Evolutionary conservation across 176 grass and related monocot genomes (phyloP).

Genomic region (sorghum (Sorghum bicolor)): Sorghum_bicolor_NCBIv3 NC_012871.2:56904001-56904500

Average conservation of each 20-base stretch:
- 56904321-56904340: not conserved
- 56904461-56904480: too few species aligned
- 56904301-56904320: not conserved
- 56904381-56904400: constrained; percentile 29
- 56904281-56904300: constrained; percentile 1
- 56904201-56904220: not conserved
- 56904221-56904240: not conserved
- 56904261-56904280: not conserved
- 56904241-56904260: not conserved
- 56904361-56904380: not conserved
- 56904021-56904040: too few species aligned
- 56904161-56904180: too few species aligned
- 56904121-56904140: too few species aligned
- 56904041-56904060: too few species aligned
- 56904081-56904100: too few species aligned
- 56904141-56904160: too few species aligned
- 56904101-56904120: too few species aligned
- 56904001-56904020: too few species aligned
- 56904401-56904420: constrained; percentile 36
- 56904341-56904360: not conserved
- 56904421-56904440: not conserved
- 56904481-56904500: not conserved
- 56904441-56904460: not conserved
- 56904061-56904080: too few species aligned
- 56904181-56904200: not conserved